Evolutionary conservation across 2,329 filamentous ascomycete genomes (phyloP).

Genomic region (Zarea fungicola): DNA sequence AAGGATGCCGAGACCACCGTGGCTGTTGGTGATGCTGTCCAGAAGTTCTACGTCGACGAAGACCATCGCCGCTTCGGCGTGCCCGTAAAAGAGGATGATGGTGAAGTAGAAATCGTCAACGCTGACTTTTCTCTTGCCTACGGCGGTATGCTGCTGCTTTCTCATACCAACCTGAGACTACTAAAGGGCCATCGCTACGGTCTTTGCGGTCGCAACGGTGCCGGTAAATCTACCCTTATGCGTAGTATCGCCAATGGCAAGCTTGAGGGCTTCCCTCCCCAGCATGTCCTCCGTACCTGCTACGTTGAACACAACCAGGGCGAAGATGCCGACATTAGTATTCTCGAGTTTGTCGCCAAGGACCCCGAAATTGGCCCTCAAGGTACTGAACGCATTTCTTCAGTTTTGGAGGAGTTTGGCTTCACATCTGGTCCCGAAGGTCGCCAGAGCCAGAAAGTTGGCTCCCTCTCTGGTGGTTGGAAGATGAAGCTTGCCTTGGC

Average conservation of each 20-base stretch:
- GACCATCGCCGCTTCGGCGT: conserved; percentile 83
- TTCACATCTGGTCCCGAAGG: conserved; percentile 89
- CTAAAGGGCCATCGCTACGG: conserved; percentile 97
- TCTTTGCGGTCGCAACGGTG: conserved; percentile 93
- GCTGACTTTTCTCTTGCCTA: conserved; percentile 97
- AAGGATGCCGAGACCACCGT: conserved; percentile 54
- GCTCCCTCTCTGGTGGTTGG: conserved; percentile 95
- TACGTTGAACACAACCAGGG: conserved; percentile 99
- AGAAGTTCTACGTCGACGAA: conserved; percentile 74
- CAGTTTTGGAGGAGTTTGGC: conserved; percentile 84
- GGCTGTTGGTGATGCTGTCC: conserved; percentile 65
- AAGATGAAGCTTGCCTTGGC: conserved; percentile 99
- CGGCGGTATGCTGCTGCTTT: conserved; percentile 93
- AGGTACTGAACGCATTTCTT: conserved; percentile 73
- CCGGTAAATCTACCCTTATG: conserved; percentile 99
- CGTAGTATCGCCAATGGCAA: conserved; percentile 92
- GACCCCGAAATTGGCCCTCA: conserved; percentile 80
- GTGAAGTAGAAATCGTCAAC: conserved; percentile 94
- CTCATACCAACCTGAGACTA: conserved; percentile 89
- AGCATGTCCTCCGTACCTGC: conserved; percentile 88
- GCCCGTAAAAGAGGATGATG: conserved; percentile 81
- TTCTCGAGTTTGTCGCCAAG: conserved; percentile 86
- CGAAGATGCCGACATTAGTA: conserved; percentile 93
- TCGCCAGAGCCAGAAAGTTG: conserved; percentile 82
- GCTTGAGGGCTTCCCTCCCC: conserved; percentile 90